Evolutionary conservation across 176 grass and related monocot species (phyloP).

Genomic region (Leersia perrieri): DNA sequence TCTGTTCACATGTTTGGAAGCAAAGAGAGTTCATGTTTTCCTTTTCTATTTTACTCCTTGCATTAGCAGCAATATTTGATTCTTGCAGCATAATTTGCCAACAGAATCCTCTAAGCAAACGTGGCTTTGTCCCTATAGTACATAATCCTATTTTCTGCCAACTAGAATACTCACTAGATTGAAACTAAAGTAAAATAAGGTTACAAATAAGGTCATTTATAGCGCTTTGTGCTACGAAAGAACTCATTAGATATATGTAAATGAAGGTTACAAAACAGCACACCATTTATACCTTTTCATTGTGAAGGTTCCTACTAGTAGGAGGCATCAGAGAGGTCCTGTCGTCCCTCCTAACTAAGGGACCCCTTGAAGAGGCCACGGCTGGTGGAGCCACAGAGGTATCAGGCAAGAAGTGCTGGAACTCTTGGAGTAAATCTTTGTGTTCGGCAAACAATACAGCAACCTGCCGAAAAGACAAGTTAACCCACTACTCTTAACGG

Average conservation of each 20-base stretch:
- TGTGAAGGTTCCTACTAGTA: slow-evolving; percentile 40
- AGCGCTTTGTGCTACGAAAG: slow-evolving; percentile 62
- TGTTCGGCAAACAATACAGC: slow-evolving; percentile 71
- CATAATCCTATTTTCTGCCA: slow-evolving; percentile 2
- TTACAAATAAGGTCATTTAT: not conserved
- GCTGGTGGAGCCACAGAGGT: slow-evolving; percentile 65
- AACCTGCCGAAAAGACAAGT: slow-evolving; percentile 52
- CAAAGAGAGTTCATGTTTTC: not conserved
- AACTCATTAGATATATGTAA: not conserved
- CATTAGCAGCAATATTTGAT: not conserved
- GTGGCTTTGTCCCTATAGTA: not conserved
- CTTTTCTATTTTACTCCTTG: not conserved
- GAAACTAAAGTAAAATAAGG: not conserved
- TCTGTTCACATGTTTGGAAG: not conserved
- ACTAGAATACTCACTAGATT: not conserved
- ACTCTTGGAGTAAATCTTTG: slow-evolving; percentile 92
- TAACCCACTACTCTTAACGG: not conserved
- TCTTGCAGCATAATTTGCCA: not conserved
- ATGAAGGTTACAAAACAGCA: not conserved
- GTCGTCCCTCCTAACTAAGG: slow-evolving; percentile 57
- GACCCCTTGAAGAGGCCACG: slow-evolving; percentile 42
- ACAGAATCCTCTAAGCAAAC: not conserved
- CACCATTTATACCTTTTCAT: slow-evolving; percentile 62
- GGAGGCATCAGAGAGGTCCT: slow-evolving; percentile 68
- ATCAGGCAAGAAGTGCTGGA: slow-evolving; percentile 94